Base-by-base conservation (phyloP, 2,329 filamentous ascomycete genomes). In the Exophiala mesophila region DNA sequence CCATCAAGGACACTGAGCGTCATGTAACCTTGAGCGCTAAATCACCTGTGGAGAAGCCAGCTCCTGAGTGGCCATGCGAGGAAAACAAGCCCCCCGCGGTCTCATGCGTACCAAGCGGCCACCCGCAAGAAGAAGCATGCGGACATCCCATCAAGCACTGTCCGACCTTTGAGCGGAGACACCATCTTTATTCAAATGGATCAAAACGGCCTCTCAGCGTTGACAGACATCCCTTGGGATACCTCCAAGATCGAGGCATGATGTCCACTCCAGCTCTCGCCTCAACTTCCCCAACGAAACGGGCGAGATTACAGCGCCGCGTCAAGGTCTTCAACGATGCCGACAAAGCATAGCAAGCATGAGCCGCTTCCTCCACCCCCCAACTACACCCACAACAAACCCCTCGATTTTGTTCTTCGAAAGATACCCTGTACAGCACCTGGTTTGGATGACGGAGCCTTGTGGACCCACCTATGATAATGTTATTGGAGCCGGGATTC, bases 101-200 rank as follows among this genome's bases (percentile, higher is more conserved):
- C 5, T 9, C 15, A n/a, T 13, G 24, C 9, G n/a, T 9, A 30
- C 10, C n/a, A n/a, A n/a, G n/a, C n/a, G n/a, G n/a, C n/a, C n/a
- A n/a, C n/a, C n/a, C n/a, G n/a, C n/a, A n/a, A n/a, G n/a, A n/a
- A n/a, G n/a, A n/a, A 19, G 28, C 4, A 34, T 19, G 19, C 32
- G 24, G 15, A 35, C 21, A 19, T 34, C 2, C 9, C 15, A 17
- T 41, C 31, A 44, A 41, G 13, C 45, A 37, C 5, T 52, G 49
- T 26, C 36, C 45, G n/a, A 52, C 45, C 5, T 52, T 49, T 32
- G 32, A 38, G 15, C 42, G 49, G n/a, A 47, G 49, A 24, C 49
- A 26, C 23, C 6, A 52, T 10, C 31, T 13, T 16, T 36, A 46
- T 36, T 39, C 42, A 16, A 20, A 23, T 6, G 16, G 36, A 23